A percentile compares a stretch with the other conserved stretches of the same genome.
Evolutionary conservation across 352 stramenopile genomes (phyloP).

Genomic region (Phytophthora lateralis): DNA sequence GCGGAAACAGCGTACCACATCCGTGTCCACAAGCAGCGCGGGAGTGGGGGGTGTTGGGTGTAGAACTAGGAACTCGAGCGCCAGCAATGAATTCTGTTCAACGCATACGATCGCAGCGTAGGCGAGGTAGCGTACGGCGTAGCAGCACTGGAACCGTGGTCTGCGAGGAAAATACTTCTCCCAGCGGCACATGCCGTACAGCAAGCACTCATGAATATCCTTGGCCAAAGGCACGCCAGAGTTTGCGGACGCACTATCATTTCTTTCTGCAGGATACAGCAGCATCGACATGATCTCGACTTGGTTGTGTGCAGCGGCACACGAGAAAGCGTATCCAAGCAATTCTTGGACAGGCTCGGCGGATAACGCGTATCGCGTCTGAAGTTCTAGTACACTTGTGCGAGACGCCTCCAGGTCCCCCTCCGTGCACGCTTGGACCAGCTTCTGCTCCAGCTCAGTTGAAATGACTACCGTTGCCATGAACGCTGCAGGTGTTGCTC

Average conservation of each 20-base stretch:
- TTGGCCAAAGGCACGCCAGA: conserved; percentile 2
- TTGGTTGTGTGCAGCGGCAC: conserved; percentile 30
- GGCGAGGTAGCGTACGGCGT: conserved; percentile 46
- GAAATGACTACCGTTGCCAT: conserved; percentile 10
- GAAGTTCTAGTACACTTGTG: conserved; percentile 16
- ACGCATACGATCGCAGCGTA: conserved; percentile 47
- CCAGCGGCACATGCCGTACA: conserved; percentile 41
- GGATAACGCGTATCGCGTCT: conserved; percentile 9
- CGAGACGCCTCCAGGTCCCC: conserved; percentile 18
- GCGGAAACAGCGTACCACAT: conserved; percentile 44
- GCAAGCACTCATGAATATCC: conserved; percentile 23
- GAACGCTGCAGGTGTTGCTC: neutral
- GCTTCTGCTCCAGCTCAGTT: conserved; percentile 24
- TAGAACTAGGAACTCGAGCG: conserved; percentile 39
- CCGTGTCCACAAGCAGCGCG: conserved; percentile 41
- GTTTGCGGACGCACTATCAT: neutral
- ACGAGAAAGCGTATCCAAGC: conserved; percentile 32
- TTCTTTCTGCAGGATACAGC: conserved; percentile 10
- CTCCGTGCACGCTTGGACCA: conserved; percentile 29
- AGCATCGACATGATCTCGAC: conserved; percentile 34
- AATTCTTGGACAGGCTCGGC: conserved; percentile 30
- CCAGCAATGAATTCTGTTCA: conserved; percentile 44
- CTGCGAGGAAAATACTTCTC: conserved; percentile 40
- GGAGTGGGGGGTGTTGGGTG: conserved; percentile 2
- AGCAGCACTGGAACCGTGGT: conserved; percentile 36